Conservation (phyloP, 495 filamentous ascomycete genomes). For the Corynascus novoguineensis region DNA sequence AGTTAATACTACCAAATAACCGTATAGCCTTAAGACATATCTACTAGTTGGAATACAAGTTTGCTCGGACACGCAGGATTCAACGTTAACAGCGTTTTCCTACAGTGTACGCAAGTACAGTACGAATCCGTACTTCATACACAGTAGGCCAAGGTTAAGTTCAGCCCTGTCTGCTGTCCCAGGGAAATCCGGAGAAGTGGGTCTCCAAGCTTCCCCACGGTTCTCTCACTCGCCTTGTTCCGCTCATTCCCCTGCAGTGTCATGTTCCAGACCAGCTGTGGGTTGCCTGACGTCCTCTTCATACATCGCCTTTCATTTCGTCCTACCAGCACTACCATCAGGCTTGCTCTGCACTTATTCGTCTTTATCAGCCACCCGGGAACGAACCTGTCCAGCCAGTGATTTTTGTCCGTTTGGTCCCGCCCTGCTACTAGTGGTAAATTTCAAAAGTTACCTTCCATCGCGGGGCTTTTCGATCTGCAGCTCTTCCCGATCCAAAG, state of each 20-base stretch:
- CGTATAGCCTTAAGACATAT: no score
- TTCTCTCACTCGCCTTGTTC: not conserved
- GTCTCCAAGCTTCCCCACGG: not conserved
- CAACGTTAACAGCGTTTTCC: no score
- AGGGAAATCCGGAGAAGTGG: not conserved
- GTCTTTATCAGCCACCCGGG: not conserved
- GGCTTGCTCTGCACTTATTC: constrained; percentile 2
- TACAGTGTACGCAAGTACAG: no score
- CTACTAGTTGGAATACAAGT: no score
- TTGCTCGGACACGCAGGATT: no score
- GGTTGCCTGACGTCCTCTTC: constrained; percentile 6
- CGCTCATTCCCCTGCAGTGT: not conserved
- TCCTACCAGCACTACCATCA: constrained; percentile 1
- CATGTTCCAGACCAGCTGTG: constrained; percentile 11
- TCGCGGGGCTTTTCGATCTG: constrained; percentile 4
- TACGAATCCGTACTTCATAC: no score
- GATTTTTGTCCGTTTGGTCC: not conserved
- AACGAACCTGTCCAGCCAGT: not conserved
- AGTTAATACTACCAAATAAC: no score
- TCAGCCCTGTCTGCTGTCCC: not conserved
- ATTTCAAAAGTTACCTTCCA: not conserved
- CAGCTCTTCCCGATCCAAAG: constrained; percentile 7
- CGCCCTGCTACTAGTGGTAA: not conserved
- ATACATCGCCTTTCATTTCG: constrained; percentile 1
- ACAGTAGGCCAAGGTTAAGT: not conserved